A percentile compares a stretch with the other conserved stretches of the same genome.
These are phyloP conservation scores for Geranomyces michiganensis DNA, from an alignment of 192 early-diverging fungal species.

Conservation along the genomic window DNA sequence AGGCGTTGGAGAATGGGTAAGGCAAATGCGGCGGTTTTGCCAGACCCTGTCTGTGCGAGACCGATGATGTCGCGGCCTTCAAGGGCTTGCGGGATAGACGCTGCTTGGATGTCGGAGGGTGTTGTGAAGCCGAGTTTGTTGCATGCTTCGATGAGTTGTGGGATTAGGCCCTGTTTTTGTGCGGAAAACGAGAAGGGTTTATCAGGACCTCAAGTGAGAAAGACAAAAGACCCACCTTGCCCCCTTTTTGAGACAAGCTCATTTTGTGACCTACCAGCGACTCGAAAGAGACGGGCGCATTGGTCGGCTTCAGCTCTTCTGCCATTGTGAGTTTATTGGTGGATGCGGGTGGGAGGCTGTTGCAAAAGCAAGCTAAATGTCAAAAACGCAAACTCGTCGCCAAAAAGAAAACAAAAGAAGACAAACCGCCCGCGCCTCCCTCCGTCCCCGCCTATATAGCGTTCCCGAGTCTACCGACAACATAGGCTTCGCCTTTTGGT, in stretches of 20 bases:
- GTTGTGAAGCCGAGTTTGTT: constrained; percentile 83
- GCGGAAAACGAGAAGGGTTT: not conserved
- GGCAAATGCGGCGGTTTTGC: constrained; percentile 94
- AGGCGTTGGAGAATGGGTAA: constrained; percentile 90
- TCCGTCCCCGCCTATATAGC: no score
- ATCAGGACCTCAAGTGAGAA: no score
- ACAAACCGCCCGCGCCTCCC: no score
- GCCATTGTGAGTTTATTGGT: not conserved
- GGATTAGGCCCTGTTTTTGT: constrained; percentile 89
- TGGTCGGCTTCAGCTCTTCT: not conserved
- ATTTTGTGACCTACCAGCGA: constrained; percentile 4
- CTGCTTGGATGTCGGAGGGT: constrained; percentile 90
- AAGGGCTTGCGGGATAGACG: constrained; percentile 89
- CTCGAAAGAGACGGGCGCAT: constrained; percentile 10
- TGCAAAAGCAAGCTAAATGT: no score
- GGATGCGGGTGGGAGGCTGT: no score
- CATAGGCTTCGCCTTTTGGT: no score
- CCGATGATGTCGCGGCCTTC: constrained; percentile 93
- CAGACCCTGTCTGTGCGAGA: constrained; percentile 96
- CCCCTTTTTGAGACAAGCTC: not conserved
- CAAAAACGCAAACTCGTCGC: no score
- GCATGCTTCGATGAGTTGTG: constrained; percentile 86
- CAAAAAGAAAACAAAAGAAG: no score
- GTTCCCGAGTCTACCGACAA: no score
- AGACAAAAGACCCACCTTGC: not conserved